Percentiles rank a stretch among this genome's conserved stretches.
Conservation (phyloP, 306 rosid genomes). For the Prunus davidiana region DNA sequence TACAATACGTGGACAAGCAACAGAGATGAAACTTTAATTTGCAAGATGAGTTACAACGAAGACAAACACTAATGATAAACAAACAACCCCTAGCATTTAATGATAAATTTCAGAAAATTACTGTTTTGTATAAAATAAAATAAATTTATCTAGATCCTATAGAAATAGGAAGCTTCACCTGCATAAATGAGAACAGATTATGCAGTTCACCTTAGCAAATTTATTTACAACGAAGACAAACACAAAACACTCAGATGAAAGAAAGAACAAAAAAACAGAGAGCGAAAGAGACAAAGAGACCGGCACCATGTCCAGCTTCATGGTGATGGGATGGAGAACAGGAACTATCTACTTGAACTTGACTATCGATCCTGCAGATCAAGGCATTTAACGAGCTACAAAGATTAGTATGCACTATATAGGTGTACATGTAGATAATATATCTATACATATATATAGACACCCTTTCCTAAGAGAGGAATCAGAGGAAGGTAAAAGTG, state of each 20-base stretch:
- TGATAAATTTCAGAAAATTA: no score
- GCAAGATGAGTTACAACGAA: no score
- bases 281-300: not conserved
- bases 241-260: not conserved
- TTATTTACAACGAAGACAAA: no score
- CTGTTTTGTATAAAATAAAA: no score
- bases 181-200: not conserved
- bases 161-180: not conserved
- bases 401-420: slow-evolving; percentile 5
- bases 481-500: no score
- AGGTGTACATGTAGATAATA: not conserved
- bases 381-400: slow-evolving; percentile 10
- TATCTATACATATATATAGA: not conserved
- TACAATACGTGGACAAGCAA: no score
- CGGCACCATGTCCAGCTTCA: slow-evolving; percentile 56
- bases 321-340: slow-evolving; percentile 49
- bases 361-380: slow-evolving; percentile 70
- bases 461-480: not conserved
- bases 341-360: slow-evolving; percentile 57
- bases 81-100: no score
- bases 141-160: not conserved
- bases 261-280: not conserved
- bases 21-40: no score
- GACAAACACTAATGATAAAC: no score
- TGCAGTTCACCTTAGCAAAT: not conserved